Base-by-base conservation (phyloP, 192 early-diverging fungal genomes). In the Dimargaris cristalligena region DNA sequence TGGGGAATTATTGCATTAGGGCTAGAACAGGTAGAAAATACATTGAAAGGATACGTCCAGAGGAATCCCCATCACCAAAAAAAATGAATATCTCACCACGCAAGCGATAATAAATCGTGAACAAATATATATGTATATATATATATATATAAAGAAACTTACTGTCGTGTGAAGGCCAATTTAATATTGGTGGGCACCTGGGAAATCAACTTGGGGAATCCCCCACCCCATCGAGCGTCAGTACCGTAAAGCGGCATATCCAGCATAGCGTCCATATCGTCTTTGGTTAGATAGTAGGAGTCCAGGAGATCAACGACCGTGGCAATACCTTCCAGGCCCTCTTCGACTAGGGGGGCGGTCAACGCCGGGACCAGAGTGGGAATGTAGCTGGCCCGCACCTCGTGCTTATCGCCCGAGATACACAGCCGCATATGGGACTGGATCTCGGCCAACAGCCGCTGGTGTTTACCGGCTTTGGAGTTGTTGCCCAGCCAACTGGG, bases 231-330 rank as follows among this genome's bases (percentile, higher is more conserved):
- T n/a, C n/a, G n/a, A n/a, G n/a, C n/a, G 22, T 62, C 56, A 2
- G 69, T 57, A 34, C 10, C 23, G 1, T 26, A 74, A 32, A 93
- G 48, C 11, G 84, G 81, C 44, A 99, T 63, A 62, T 93, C 91
- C 67, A 88, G 52, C 49, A 99, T 77, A 0, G 81, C 65, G n/a
- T 96, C 92, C 69, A 82, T 83, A 63, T 91, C 82, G 38, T 97
- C 94, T 63, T 82, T 83, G 62, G 69, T 85, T 52, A 99, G 68
- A 58, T 85, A 91, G 70, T 99, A 99, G 16, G 81, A 78, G 62
- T 99, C 92, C 91, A 99, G 92, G 6, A 77, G 65, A 10, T 83
- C 61, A 30, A 97, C 85, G n/a, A 91, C 83, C 9, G 80, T 71
- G 4, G 70, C 66, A 34, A 89, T 80, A 0, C 80, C 86, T 9